These are phyloP conservation scores for Viridothelium virens DNA, from an alignment of 495 filamentous ascomycete genomes.

Conservation along the genomic window DNA sequence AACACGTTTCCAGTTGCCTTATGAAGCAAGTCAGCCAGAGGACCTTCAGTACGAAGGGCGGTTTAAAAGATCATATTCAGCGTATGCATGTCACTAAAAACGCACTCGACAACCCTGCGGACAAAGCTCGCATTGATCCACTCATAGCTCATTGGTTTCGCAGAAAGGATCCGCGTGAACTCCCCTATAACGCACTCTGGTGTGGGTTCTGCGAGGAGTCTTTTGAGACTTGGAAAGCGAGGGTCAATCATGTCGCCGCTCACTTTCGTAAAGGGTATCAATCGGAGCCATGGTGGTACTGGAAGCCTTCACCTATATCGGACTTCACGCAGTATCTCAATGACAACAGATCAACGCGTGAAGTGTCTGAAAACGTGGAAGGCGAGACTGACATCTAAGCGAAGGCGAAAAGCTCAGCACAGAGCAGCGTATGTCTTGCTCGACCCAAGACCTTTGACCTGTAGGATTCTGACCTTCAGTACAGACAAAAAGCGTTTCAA, in stretches of 20 bases:
- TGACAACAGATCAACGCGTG: background rate
- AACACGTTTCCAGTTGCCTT: background rate
- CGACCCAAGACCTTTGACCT: background rate
- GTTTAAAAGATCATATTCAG: background rate
- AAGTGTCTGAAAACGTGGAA: background rate
- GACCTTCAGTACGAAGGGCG: background rate
- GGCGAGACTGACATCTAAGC: background rate
- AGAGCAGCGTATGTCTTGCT: background rate
- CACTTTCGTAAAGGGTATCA: background rate
- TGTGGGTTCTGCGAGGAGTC: background rate
- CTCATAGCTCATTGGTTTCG: background rate
- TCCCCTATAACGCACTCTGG: background rate
- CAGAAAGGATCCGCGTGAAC: background rate
- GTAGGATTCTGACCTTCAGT: background rate
- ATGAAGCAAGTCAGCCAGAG: background rate
- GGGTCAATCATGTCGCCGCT: background rate
- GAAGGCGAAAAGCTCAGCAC: background rate
- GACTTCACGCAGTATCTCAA: background rate
- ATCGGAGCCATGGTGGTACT: background rate
- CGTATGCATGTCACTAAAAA: background rate
- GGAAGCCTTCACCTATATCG: background rate
- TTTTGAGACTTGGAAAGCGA: background rate
- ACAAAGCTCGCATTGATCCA: background rate
- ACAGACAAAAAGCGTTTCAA: background rate
- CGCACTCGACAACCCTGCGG: background rate